Evolutionary conservation across 108 stramenopile genomes (phyloP).

Genomic region (Pseudonitzschia delicatissima): DNA sequence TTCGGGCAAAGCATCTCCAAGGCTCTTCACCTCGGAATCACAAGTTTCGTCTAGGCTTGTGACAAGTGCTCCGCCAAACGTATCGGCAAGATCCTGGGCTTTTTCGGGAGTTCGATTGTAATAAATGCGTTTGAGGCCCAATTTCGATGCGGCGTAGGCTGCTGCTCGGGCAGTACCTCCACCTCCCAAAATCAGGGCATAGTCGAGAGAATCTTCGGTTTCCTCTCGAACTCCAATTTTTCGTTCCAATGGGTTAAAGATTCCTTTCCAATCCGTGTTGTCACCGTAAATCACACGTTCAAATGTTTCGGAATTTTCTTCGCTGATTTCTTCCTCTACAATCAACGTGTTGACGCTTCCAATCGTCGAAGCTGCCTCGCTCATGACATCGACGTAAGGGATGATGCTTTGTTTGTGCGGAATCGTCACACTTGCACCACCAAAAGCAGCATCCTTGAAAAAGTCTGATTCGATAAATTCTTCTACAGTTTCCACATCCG

Average conservation of each 20-base stretch:
- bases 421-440: conserved; percentile 95
- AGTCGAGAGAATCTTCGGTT: conserved; percentile 20
- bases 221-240: conserved; percentile 45
- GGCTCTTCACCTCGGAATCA: conserved; percentile 1
- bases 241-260: conserved; percentile 84
- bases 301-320: conserved; percentile 29
- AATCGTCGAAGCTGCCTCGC: conserved; percentile 87
- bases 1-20: conserved; percentile 33
- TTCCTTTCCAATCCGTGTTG: conserved; percentile 99
- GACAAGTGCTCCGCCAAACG: conserved; percentile 86
- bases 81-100: conserved; percentile 82
- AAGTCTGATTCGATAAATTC: conserved; percentile 83
- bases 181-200: conserved; percentile 91
- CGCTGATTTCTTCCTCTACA: conserved; percentile 57
- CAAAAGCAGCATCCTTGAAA: conserved; percentile 75
- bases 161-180: conserved; percentile 98
- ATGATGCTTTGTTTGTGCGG: conserved; percentile 97
- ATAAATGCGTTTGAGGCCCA: conserved; percentile 85
- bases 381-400: conserved; percentile 88
- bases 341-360: conserved; percentile 98
- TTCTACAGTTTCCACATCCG: conserved; percentile 78
- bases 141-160: conserved; percentile 76
- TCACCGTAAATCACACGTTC: conserved; percentile 83
- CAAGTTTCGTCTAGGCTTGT: conserved; percentile 49
- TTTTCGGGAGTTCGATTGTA: conserved; percentile 93